Conservation (phyloP, 768 basidiomycete species). For the Collybia sordida region DNA sequence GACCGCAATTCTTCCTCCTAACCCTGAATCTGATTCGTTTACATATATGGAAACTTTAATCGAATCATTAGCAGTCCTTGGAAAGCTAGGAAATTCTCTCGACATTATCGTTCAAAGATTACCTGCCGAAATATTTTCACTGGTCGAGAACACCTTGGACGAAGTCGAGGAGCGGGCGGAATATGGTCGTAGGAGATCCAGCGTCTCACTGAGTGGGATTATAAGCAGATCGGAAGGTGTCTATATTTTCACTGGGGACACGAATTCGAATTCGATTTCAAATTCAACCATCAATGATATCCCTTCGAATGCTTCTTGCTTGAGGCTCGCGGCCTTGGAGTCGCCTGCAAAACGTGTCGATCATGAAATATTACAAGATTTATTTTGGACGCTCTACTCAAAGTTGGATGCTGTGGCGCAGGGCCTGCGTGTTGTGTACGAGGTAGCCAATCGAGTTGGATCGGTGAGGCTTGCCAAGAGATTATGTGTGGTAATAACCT, state of each 20-base stretch:
- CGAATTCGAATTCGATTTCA: slow-evolving; percentile 24
- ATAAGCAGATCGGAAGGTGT: slow-evolving; percentile 47
- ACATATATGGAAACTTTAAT: slow-evolving; percentile 89
- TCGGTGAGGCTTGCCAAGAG: slow-evolving; percentile 60
- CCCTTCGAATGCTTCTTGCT: slow-evolving; percentile 45
- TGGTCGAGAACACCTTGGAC: slow-evolving; percentile 85
- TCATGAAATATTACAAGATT: slow-evolving; percentile 83
- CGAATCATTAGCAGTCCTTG: slow-evolving; percentile 90
- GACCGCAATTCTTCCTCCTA: slow-evolving; percentile 30
- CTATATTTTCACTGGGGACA: slow-evolving; percentile 41
- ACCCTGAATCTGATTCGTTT: slow-evolving; percentile 93
- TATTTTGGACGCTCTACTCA: slow-evolving; percentile 97
- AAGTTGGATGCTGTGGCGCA: slow-evolving; percentile 94
- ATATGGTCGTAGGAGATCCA: slow-evolving; percentile 57
- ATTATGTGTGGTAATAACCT: too few relatives aligned
- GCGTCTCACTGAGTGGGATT: slow-evolving; percentile 33
- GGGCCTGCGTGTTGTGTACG: slow-evolving; percentile 85
- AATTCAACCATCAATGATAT: slow-evolving; percentile 22
- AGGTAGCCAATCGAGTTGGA: slow-evolving; percentile 88
- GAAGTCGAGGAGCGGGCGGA: slow-evolving; percentile 93
- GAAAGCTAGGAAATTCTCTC: slow-evolving; percentile 80
- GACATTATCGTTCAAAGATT: slow-evolving; percentile 85
- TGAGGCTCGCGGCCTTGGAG: slow-evolving; percentile 75
- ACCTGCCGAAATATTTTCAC: slow-evolving; percentile 75
- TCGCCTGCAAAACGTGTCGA: slow-evolving; percentile 70